Percentiles rank a stretch among this genome's conserved stretches.
phyloP scores from a whole-genome alignment of 495 filamentous ascomycete species.

The Neurospora sp. region DNA sequence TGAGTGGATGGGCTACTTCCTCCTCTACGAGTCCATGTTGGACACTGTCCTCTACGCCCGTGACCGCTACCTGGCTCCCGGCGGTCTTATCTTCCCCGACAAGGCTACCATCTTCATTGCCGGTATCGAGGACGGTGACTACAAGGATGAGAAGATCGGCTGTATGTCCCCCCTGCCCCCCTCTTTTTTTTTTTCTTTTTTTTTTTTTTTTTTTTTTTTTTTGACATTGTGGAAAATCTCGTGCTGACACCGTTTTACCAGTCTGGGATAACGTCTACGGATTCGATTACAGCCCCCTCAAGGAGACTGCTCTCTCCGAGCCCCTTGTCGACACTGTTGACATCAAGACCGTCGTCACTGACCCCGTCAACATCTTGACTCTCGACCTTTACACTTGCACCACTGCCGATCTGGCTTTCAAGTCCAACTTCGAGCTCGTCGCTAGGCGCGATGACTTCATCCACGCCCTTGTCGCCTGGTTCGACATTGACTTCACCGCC shows the following conservation, averaged over 20 bases:
- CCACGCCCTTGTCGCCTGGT: slow-evolving; percentile 94
- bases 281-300: slow-evolving; percentile 64
- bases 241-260: slow-evolving; percentile 22
- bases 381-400: slow-evolving; percentile 65
- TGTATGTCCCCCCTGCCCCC: slow-evolving; percentile 28
- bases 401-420: slow-evolving; percentile 55
- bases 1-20: slow-evolving; percentile 96
- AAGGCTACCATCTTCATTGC: slow-evolving; percentile 81
- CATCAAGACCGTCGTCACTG: slow-evolving; percentile 65
- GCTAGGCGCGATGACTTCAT: slow-evolving; percentile 79
- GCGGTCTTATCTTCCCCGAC: slow-evolving; percentile 83
- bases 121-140: slow-evolving; percentile 77
- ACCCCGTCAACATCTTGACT: slow-evolving; percentile 54
- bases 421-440: slow-evolving; percentile 52
- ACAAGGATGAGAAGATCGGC: slow-evolving; percentile 63
- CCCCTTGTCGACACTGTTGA: slow-evolving; percentile 64
- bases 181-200: neutral
- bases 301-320: slow-evolving; percentile 59
- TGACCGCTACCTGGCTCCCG: slow-evolving; percentile 65
- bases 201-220: too few relatives aligned
- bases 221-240: neutral
- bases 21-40: slow-evolving; percentile 92
- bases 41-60: slow-evolving; percentile 85
- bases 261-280: slow-evolving; percentile 81
- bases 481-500: slow-evolving; percentile 95